phyloP scores from a whole-genome alignment of 768 basidiomycete species.

The Suillus bovinus region DNA sequence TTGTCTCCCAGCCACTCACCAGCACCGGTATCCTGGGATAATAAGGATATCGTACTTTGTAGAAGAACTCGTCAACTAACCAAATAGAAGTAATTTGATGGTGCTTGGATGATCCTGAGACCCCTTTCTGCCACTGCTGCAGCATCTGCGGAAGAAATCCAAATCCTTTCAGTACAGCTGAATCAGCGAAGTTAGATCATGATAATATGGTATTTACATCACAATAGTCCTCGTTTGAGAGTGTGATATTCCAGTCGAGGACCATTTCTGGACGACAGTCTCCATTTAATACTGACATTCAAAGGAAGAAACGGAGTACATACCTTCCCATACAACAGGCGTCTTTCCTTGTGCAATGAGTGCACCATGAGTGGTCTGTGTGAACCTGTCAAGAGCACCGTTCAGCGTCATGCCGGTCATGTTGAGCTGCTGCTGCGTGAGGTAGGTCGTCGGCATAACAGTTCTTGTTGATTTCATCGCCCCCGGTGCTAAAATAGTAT shows the following conservation, averaged over 20 bases:
- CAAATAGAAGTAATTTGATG: conserved; percentile 80
- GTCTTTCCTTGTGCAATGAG: conserved; percentile 42
- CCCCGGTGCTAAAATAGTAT: conserved; percentile 68
- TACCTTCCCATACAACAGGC: conserved; percentile 49
- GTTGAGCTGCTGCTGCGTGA: conserved; percentile 52
- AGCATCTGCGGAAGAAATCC: conserved; percentile 68
- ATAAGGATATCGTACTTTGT: neutral
- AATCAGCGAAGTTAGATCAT: conserved; percentile 10
- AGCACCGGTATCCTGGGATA: conserved; percentile 58
- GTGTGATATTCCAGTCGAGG: conserved; percentile 49
- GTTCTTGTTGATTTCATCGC: conserved; percentile 68
- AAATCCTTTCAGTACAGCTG: conserved; percentile 46
- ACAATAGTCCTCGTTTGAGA: conserved; percentile 52
- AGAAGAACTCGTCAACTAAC: conserved; percentile 4
- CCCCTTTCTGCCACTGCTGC: conserved; percentile 60
- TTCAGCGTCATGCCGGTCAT: conserved; percentile 38
- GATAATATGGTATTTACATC: conserved; percentile 40
- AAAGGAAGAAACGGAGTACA: neutral
- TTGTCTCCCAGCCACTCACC: conserved; percentile 68
- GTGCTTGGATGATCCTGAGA: conserved; percentile 62
- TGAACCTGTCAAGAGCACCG: conserved; percentile 41
- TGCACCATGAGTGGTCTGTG: conserved; percentile 33
- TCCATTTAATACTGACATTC: neutral
- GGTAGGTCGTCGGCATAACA: conserved; percentile 60
- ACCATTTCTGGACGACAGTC: conserved; percentile 56